Conservation (phyloP, 2,329 filamentous ascomycete species). For the Xylaria sp. region DNA sequence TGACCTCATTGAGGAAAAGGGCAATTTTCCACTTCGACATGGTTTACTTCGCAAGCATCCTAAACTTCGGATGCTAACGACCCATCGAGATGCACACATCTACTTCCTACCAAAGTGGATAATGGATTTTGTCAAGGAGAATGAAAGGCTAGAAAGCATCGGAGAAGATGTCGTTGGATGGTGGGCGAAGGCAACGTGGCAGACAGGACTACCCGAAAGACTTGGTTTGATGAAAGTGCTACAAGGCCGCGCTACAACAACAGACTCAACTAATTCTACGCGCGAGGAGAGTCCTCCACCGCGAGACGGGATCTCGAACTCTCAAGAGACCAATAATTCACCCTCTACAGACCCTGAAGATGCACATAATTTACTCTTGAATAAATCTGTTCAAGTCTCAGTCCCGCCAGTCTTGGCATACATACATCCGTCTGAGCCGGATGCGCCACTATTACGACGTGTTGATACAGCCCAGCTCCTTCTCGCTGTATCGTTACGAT, state of each 20-base stretch:
- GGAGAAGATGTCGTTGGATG: constrained; percentile 92
- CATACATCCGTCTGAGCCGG: constrained; percentile 70
- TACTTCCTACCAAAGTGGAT: constrained; percentile 96
- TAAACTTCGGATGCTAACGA: constrained; percentile 81
- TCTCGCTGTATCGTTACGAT: constrained; percentile 81
- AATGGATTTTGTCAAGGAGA: constrained; percentile 81
- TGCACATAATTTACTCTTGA: constrained; percentile 41
- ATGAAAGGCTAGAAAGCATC: constrained; percentile 86
- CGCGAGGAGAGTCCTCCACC: constrained; percentile 33
- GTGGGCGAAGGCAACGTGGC: constrained; percentile 97
- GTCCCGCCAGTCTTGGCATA: constrained; percentile 84
- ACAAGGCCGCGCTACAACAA: constrained; percentile 53
- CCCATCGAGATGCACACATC: constrained; percentile 89
- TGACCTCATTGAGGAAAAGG: constrained; percentile 80
- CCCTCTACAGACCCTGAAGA: constrained; percentile 36
- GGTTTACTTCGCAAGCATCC: constrained; percentile 79
- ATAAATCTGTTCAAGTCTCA: constrained; percentile 43
- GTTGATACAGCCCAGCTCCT: constrained; percentile 89
- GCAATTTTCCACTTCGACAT: constrained; percentile 78
- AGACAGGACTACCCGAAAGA: constrained; percentile 81
- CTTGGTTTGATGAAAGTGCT: constrained; percentile 76
- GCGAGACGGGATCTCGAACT: constrained; percentile 35
- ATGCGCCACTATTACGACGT: constrained; percentile 78
- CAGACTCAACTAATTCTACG: constrained; percentile 52
- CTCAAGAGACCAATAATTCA: constrained; percentile 39